Percentiles rank a stretch among this genome's conserved stretches.
Conservation (phyloP, 2,329 filamentous ascomycete species). For the Fusarium pseudograminearum region DNA sequence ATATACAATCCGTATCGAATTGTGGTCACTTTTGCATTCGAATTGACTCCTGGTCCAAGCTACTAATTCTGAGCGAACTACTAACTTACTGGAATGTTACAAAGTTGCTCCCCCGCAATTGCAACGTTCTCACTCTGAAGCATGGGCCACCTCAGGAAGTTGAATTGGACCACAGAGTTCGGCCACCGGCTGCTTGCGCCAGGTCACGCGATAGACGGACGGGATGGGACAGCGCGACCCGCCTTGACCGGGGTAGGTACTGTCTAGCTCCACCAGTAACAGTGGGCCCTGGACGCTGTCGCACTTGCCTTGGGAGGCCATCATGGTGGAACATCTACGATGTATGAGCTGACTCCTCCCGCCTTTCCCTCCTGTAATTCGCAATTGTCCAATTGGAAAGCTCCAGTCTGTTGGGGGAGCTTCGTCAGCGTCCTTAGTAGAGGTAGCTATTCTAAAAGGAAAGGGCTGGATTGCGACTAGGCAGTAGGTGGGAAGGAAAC, state of each 20-base stretch:
- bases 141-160: neutral
- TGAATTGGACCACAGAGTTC: conserved; percentile 40
- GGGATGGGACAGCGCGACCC: conserved; percentile 44
- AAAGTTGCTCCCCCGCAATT: conserved; percentile 17
- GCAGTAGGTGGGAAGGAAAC: conserved; percentile 17
- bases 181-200: conserved; percentile 48
- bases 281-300: conserved; percentile 8
- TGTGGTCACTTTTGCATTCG: neutral
- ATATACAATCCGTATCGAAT: conserved; percentile 11
- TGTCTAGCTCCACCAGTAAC: neutral
- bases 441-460: neutral
- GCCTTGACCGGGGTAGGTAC: conserved; percentile 12
- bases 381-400: conserved; percentile 34
- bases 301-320: conserved; percentile 11
- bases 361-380: conserved; percentile 14
- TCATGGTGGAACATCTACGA: conserved; percentile 23
- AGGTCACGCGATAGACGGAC: conserved; percentile 51
- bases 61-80: neutral
- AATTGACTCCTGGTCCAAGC: neutral
- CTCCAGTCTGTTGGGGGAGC: conserved; percentile 16
- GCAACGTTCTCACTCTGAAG: conserved; percentile 24
- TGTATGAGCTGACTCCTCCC: conserved; percentile 23
- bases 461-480: neutral
- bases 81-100: conserved; percentile 9
- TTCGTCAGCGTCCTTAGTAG: conserved; percentile 7